Base-by-base conservation (phyloP, 1,284 basidiomycete genomes). In the Somion occarium region DNA sequence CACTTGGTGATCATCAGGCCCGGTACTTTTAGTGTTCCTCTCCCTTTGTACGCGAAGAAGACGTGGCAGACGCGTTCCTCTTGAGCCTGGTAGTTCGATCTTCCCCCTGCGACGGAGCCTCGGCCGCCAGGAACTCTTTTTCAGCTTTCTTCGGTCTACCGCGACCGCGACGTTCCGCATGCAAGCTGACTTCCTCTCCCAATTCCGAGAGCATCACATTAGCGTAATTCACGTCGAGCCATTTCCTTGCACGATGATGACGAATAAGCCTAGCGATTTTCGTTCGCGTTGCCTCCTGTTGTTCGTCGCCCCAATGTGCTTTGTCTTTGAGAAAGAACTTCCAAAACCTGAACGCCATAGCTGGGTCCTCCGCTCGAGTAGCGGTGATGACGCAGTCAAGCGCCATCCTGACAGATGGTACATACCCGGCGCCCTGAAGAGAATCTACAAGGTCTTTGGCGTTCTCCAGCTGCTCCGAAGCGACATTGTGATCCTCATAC, bases 271-370 rank as follows among this genome's bases (percentile, higher is more conserved):
- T 13, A 26, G 61, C 67, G 44, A 86, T 76, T 22, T 59, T 59
- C 2, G 61, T 51, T 50, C 83, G 75, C 56, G 73, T 57, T 38
- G 48, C 54, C 26, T 44, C 53, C 56, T 84, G 80, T 58, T 73
- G 70, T 13, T 3, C 18, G 59, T 83, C 80, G 9, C 62, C 56
- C 78, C 77, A 80, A 53, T 76, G 67, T n/a, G 72, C 66, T 62
- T 72, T 75, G 45, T 65, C 65, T 55, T 65, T 67, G 20, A 85
- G 42, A 48, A 83, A 62, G 48, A 67, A 58, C 48, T 64, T 59
- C 85, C 85, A 88, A 62, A 85, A 85, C 43, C 66, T 61, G 67
- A 73, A 84, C 3, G 82, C 85, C 66, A 79, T 64, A 53, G 56
- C 56, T 0, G 79, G 72, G 37, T 81, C 73, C 18, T 71, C 64